These are phyloP conservation scores for Pythium grandisporangium DNA, from an alignment of 352 stramenopile genomes.

Conservation along the genomic window DNA sequence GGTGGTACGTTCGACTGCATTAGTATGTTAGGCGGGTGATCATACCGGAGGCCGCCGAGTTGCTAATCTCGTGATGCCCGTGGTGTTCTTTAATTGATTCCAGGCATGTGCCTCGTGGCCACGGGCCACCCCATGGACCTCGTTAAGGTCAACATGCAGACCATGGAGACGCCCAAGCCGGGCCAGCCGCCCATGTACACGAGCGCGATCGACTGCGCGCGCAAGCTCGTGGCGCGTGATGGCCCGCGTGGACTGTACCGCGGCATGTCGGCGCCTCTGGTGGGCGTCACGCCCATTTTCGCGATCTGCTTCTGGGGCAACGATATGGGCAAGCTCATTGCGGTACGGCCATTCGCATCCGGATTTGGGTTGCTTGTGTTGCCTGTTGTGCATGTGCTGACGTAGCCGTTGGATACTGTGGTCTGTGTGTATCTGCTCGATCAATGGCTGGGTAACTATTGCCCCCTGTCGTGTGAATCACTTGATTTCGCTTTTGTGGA, in stretches of 20 bases:
- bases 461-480: too few species aligned
- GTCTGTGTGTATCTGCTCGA: too few species aligned
- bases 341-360: too few species aligned
- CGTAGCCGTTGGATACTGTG: too few species aligned
- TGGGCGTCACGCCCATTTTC: conserved; percentile 95
- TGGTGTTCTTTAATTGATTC: background rate
- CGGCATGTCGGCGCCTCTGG: conserved; percentile 92
- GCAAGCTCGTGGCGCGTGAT: conserved; percentile 90
- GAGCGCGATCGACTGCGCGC: conserved; percentile 85
- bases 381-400: too few species aligned
- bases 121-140: conserved; percentile 94
- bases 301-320: conserved; percentile 97
- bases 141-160: conserved; percentile 94
- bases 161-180: conserved; percentile 62
- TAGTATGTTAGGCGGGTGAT: too few species aligned
- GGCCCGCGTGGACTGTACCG: conserved; percentile 90
- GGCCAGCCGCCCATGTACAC: conserved; percentile 68
- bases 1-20: conserved; percentile 45
- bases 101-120: conserved; percentile 86
- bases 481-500: background rate
- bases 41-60: background rate
- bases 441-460: too few species aligned
- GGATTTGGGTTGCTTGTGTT: too few species aligned
- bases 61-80: background rate
- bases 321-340: conserved; percentile 92